A percentile compares a stretch with the other conserved stretches of the same genome.
These are phyloP conservation scores for Erythrophleum ivorense DNA, from an alignment of 331 rosid genomes.

Conservation along the genomic window DNA sequence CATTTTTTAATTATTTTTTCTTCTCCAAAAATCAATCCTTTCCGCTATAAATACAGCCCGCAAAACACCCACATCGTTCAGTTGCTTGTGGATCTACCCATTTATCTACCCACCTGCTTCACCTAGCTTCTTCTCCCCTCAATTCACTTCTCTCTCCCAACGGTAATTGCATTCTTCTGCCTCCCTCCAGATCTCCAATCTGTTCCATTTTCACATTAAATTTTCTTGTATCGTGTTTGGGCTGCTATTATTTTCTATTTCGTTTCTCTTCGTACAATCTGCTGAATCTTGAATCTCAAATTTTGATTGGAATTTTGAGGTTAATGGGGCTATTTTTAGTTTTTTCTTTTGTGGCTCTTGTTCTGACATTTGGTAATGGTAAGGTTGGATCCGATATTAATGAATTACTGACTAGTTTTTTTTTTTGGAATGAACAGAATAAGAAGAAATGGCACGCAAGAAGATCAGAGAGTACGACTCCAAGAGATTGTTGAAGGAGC, in stretches of 20 bases:
- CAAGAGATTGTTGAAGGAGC: constrained; percentile 93
- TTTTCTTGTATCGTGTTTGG: not conserved
- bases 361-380: not conserved
- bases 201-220: not conserved
- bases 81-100: constrained; percentile 32
- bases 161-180: constrained; percentile 31
- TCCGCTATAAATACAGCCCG: not conserved
- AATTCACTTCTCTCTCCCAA: not conserved
- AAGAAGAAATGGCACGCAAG: constrained; percentile 88
- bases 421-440: not conserved
- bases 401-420: not conserved
- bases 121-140: constrained; percentile 12
- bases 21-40: not conserved
- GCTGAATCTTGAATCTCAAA: constrained; percentile 14
- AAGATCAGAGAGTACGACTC: constrained; percentile 98
- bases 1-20: not conserved
- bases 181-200: not conserved
- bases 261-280: not conserved
- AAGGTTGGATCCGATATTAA: not conserved
- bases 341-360: not conserved
- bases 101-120: constrained; percentile 1
- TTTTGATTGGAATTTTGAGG: constrained; percentile 41
- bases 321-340: constrained; percentile 35
- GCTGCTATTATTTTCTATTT: not conserved
- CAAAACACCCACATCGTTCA: not conserved